Evolutionary conservation across 495 filamentous ascomycete species (phyloP), one percentile per base, ranked within the genome.

Genomic region (Parmelia sp.): DNA sequence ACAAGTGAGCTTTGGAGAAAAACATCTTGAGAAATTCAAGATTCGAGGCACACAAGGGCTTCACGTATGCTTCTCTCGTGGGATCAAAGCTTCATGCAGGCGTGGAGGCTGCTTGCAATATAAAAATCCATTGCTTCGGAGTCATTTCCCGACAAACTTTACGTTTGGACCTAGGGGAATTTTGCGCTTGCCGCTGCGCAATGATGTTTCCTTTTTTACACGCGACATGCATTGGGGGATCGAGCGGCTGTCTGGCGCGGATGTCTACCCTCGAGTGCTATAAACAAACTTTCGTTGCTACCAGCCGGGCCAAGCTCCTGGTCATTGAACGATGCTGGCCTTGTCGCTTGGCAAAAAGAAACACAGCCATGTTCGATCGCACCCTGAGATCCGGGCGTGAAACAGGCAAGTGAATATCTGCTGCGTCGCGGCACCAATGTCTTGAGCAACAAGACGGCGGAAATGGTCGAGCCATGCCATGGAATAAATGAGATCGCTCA

Each of bases 161-260:
- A 55, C 51, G 51, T 55, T 55, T 23, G 51, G 51, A 17, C 51
- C 51, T 55, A 55, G 51, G 51, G 29, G 21, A 55, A 55, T 55
- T 55, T 55, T 55, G 29, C 51, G 51, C 29, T 55, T 55, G 51
- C 51, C 51, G 51, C 19, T 33, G 51, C 51, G 51, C 51, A 55
- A 33, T 55, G 51, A 55, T 55, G 51, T 21, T 53, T 55, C 35
- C 4, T 33, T 14, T 33, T 35, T 9, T 1, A 55, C 51, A 31
- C 51, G 51, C 51, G 51, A 55, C 7, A 55, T 55, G 51, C 51
- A 25, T 19, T 33, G 51, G 51, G 19, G 51, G 51, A 11, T 17
- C 29, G 2, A 55, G 29, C 51, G 51, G 27, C 51, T 33, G 27
- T n/a, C 29, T 55, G 51, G 51, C 51, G 17, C 51, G 51, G 51